Conservation (phyloP, 2,329 filamentous ascomycete genomes). For the Claviceps fusiformis region DNA sequence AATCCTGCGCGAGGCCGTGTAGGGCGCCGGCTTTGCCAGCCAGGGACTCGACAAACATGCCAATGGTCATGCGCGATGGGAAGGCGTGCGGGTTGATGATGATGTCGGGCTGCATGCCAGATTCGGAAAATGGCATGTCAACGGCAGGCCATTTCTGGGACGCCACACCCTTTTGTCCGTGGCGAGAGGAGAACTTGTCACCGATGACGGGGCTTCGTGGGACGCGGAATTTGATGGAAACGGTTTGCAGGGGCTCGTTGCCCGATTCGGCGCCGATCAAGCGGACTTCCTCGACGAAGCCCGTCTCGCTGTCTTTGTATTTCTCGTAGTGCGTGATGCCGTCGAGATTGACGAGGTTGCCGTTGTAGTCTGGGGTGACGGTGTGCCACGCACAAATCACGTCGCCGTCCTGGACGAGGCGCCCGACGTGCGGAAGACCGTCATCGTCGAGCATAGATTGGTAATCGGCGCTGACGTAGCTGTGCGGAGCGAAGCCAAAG, state of each 20-base stretch:
- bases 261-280: conserved; percentile 77
- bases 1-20: conserved; percentile 92
- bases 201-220: conserved; percentile 86
- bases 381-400: conserved; percentile 82
- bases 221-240: conserved; percentile 87
- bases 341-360: conserved; percentile 72
- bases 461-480: conserved; percentile 55
- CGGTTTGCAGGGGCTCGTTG: conserved; percentile 68
- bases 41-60: conserved; percentile 96
- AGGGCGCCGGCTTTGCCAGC: conserved; percentile 90
- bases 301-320: conserved; percentile 85
- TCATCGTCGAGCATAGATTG: conserved; percentile 71
- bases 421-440: conserved; percentile 70
- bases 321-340: conserved; percentile 77
- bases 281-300: conserved; percentile 85
- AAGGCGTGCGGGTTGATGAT: conserved; percentile 99
- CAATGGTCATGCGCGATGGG: conserved; percentile 98
- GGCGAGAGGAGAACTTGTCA: conserved; percentile 97
- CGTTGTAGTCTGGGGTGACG: conserved; percentile 66
- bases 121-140: conserved; percentile 95
- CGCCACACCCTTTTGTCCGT: conserved; percentile 94
- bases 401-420: conserved; percentile 65
- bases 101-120: conserved; percentile 89
- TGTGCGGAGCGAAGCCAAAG: conserved; percentile 79
- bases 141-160: conserved; percentile 90